Base-by-base conservation (phyloP, 2,329 filamentous ascomycete genomes). In the Alternaria brassicicola region DNA sequence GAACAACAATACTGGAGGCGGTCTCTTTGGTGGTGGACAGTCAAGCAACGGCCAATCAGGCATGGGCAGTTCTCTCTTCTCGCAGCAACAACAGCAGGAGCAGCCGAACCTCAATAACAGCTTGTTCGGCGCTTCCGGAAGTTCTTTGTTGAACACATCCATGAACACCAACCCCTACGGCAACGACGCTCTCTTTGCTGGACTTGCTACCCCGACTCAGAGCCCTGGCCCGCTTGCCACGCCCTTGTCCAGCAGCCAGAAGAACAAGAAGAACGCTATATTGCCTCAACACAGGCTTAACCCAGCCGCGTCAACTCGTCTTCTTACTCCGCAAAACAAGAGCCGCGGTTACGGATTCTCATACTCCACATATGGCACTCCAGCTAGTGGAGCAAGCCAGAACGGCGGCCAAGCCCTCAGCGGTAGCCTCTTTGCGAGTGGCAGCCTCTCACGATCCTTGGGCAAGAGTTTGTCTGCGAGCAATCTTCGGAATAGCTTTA, bases 201-300 rank as follows among this genome's bases (percentile, higher is more conserved):
- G 88, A 52, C 81, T 97, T 15, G 83, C 83, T 66, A 73, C 88
- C 72, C 79, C 91, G 79, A 80, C 84, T 77, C 76, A 93, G 50
- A 85, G 93, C 69, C 91, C 93, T 3, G 95, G 95, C 2, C 95
- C 96, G 3, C 84, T 99, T 64, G 95, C 94, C 8, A 98, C 94
- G 0, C 95, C 96, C 0, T 83, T 98, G 12, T 90, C 89, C 8
- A 89, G 88, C 63, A 86, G 83, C 53, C 89, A 88, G 76, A 94
- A 92, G 79, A 84, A 89, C 55, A 91, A 91, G 77, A 90, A 92
- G 74, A 88, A 86, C 64, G 89, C 91, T 9, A 90, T 94, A 41
- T 79, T 97, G 52, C 93, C 93, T 3, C 88, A 95, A 74, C 93
- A 94, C 81, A 95, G 93, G 79, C 85, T 96, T 65, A 94, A 92